A percentile compares a stretch with the other conserved stretches of the same genome.
Evolutionary conservation across 176 grass and related monocot species (phyloP).

Genomic region (Oryza coarctata): DNA sequence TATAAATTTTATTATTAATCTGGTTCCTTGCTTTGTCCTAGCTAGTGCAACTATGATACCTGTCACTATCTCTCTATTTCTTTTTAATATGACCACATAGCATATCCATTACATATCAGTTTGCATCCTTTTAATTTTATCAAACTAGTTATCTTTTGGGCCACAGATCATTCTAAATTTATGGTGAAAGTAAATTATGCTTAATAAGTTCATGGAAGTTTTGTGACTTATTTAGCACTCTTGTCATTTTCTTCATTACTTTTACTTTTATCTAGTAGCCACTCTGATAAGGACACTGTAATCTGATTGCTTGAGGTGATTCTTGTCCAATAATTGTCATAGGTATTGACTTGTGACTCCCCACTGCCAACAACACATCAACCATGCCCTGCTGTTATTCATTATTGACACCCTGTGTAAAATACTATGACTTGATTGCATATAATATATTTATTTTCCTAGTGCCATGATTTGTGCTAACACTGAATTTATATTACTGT

Average conservation of each 20-base stretch:
- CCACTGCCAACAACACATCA: background rate
- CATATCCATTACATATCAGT: background rate
- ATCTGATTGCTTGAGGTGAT: background rate
- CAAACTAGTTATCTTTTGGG: background rate
- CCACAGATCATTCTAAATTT: background rate
- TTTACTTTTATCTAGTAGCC: background rate
- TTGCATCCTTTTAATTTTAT: background rate
- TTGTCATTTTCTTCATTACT: background rate
- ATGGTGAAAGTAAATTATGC: background rate
- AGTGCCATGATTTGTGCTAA: conserved; percentile 30
- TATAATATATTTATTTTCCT: conserved; percentile 3
- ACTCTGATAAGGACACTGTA: background rate
- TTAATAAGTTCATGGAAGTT: background rate
- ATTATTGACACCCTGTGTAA: background rate
- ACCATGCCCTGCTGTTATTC: background rate
- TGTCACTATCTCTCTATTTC: background rate
- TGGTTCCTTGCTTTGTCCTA: background rate
- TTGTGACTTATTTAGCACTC: background rate
- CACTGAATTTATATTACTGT: conserved; percentile 22
- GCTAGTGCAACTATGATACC: background rate
- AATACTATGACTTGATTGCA: background rate
- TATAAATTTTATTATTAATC: background rate
- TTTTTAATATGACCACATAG: background rate
- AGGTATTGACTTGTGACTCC: background rate
- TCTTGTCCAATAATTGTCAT: background rate